These are phyloP conservation scores for Bruguiera parviflora DNA, from an alignment of 345 rosid genomes.

Conservation along the genomic window DNA sequence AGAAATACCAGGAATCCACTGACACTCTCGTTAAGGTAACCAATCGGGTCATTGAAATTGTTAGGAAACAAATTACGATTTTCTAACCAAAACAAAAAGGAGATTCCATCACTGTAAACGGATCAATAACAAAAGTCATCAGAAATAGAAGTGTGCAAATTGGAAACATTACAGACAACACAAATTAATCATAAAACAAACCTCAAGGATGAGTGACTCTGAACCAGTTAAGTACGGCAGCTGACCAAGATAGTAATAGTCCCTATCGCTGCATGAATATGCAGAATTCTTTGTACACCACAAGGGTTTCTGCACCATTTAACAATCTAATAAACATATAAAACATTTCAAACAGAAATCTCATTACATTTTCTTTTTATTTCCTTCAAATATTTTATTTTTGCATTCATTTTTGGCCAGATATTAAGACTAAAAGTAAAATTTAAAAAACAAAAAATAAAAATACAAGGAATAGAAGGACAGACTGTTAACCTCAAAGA, in stretches of 20 bases:
- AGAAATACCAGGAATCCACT: too few species aligned
- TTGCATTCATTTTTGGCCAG: neutral
- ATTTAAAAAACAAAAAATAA: neutral
- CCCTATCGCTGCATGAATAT: slow-evolving; percentile 66
- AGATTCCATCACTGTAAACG: neutral
- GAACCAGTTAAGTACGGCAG: slow-evolving; percentile 72
- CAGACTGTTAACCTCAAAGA: slow-evolving; percentile 64
- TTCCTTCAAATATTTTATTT: neutral
- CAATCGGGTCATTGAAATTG: too few species aligned
- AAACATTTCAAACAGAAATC: neutral
- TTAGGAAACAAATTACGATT: neutral
- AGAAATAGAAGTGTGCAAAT: too few species aligned
- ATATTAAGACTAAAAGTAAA: neutral
- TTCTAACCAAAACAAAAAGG: neutral
- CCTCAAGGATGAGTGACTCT: slow-evolving; percentile 83
- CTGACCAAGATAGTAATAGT: slow-evolving; percentile 77
- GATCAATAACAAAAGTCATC: too few species aligned
- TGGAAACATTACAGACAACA: too few species aligned
- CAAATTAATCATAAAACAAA: neutral
- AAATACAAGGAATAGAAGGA: neutral
- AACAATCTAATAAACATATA: slow-evolving; percentile 14
- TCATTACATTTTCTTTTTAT: too few species aligned
- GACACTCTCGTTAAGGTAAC: too few species aligned
- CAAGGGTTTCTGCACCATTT: slow-evolving; percentile 68
- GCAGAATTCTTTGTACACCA: slow-evolving; percentile 58